phyloP scores from a whole-genome alignment of 2,329 filamentous ascomycete species.

The Ophiostoma sp. region DNA sequence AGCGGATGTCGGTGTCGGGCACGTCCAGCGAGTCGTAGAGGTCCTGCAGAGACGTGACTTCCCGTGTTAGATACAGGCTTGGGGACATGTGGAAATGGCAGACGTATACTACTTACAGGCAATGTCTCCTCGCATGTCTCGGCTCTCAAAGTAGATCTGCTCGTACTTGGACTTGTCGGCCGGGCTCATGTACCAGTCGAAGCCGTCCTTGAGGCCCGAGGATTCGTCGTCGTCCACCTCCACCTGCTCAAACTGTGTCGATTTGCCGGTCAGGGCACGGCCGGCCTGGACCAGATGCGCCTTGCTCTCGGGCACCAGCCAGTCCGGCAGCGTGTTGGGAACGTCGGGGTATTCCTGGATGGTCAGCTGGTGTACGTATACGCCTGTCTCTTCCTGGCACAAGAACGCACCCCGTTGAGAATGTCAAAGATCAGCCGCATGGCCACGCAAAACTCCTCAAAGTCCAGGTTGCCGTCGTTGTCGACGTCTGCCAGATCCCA shows the following conservation, averaged over 20 bases:
- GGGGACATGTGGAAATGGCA: neutral
- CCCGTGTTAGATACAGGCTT: neutral
- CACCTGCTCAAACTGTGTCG: constrained; percentile 77
- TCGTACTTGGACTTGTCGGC: constrained; percentile 90
- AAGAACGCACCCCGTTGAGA: constrained; percentile 75
- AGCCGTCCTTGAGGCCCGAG: constrained; percentile 84
- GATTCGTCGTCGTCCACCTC: constrained; percentile 66
- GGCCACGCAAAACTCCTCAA: constrained; percentile 98
- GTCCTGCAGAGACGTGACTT: constrained; percentile 65
- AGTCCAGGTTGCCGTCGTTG: constrained; percentile 94
- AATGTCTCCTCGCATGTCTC: constrained; percentile 79
- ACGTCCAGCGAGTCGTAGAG: constrained; percentile 78
- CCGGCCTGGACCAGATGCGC: constrained; percentile 81
- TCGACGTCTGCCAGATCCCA: constrained; percentile 98
- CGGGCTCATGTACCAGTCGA: constrained; percentile 99
- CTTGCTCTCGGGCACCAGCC: constrained; percentile 94
- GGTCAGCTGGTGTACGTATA: neutral
- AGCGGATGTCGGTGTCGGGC: constrained; percentile 73
- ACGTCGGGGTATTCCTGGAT: constrained; percentile 80
- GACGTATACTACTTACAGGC: constrained; percentile 39
- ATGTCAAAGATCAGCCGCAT: constrained; percentile 98
- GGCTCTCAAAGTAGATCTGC: constrained; percentile 91
- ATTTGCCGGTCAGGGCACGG: constrained; percentile 71
- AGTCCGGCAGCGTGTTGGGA: constrained; percentile 80
- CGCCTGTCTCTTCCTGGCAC: neutral